Conservation (phyloP, 179 eudicot genomes). For the Spinacia oleracea region DNA sequence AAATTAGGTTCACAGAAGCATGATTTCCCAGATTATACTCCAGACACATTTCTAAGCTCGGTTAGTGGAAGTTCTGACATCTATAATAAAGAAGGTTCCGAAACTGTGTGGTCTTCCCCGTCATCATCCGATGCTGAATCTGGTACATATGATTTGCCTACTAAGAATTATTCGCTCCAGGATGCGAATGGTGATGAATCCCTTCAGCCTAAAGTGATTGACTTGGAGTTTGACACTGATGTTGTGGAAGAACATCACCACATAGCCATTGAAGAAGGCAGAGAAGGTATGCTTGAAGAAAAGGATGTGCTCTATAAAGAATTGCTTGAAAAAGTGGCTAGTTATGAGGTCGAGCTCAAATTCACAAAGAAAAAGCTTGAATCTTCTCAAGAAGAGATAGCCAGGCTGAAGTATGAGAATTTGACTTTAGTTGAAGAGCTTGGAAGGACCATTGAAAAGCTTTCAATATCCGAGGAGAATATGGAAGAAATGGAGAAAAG, state of each 20-base stretch:
- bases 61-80: conserved; percentile 26
- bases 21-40: conserved; percentile 6
- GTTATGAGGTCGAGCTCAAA: conserved; percentile 50
- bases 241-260: conserved; percentile 24
- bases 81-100: conserved; percentile 31
- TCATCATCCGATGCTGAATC: conserved; percentile 42
- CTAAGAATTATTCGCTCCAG: conserved; percentile 15
- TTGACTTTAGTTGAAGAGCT: conserved; percentile 39
- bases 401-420: conserved; percentile 53
- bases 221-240: conserved; percentile 18
- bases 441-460: conserved; percentile 31
- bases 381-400: conserved; percentile 56
- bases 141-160: conserved; percentile 26
- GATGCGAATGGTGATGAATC: conserved; percentile 22
- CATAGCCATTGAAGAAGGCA: background rate
- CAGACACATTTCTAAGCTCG: conserved; percentile 23
- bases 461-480: conserved; percentile 27
- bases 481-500: conserved; percentile 25
- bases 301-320: conserved; percentile 30
- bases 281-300: conserved; percentile 18
- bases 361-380: conserved; percentile 46
- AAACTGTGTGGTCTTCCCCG: conserved; percentile 28
- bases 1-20: conserved; percentile 13
- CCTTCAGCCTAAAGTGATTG: conserved; percentile 23
- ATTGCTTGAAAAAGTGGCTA: conserved; percentile 41